These are phyloP conservation scores for Protea cynaroides DNA, from an alignment of 164 flowering plant genomes.

Conservation along the genomic window DNA sequence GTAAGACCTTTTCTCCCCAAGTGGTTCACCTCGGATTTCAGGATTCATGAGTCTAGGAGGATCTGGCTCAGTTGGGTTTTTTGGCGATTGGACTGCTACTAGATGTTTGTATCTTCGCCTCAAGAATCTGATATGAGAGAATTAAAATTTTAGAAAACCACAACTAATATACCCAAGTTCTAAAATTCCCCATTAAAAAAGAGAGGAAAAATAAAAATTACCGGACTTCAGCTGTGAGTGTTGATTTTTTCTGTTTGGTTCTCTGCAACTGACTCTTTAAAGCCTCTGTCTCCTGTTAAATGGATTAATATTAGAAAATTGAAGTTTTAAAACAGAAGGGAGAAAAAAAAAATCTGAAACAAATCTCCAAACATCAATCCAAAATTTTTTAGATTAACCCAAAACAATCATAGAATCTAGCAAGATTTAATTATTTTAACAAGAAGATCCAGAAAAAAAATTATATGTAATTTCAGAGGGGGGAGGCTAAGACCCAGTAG, in stretches of 20 bases:
- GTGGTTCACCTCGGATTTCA: conserved; percentile 4
- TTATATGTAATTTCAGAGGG: too few relatives aligned
- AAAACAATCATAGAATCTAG: neutral
- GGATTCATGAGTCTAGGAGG: conserved; percentile 13
- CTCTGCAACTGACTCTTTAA: conserved; percentile 37
- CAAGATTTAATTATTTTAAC: neutral
- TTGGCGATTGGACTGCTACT: conserved; percentile 19
- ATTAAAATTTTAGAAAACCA: neutral
- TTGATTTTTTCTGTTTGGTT: conserved; percentile 37
- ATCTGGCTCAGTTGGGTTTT: conserved; percentile 9
- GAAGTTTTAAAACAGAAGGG: neutral
- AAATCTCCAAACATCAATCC: neutral
- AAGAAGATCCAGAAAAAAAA: neutral
- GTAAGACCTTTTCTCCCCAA: conserved; percentile 4
- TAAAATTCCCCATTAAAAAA: neutral
- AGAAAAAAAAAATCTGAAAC: neutral
- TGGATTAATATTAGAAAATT: neutral
- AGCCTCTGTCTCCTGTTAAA: conserved; percentile 54
- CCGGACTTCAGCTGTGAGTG: conserved; percentile 72
- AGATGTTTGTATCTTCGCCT: conserved; percentile 43
- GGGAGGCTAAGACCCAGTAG: too few relatives aligned
- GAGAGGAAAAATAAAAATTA: conserved; percentile 12
- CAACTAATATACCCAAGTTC: neutral
- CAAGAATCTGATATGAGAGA: conserved; percentile 40
- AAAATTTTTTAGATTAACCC: neutral